Conservation (phyloP, 768 basidiomycete species). For the Rhodosporidiobolus sp. region DNA sequence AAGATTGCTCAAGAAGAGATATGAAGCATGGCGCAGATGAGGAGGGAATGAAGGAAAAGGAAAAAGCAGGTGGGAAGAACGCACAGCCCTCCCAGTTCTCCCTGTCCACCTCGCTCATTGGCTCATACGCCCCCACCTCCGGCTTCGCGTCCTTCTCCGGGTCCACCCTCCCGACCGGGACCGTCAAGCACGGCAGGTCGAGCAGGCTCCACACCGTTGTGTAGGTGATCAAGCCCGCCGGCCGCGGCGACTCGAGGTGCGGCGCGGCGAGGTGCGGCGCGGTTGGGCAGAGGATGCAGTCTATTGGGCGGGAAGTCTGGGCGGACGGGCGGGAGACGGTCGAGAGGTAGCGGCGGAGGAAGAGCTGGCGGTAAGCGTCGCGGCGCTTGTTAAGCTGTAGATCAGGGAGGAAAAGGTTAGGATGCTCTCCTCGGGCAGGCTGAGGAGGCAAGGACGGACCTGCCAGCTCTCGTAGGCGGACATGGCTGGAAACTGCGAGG, state of each 20-base stretch:
- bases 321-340: not conserved
- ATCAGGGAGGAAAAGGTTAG: too few relatives aligned
- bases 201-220: conserved; percentile 19
- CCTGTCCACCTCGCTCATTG: conserved; percentile 3
- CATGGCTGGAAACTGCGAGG: conserved; percentile 10
- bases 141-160: not conserved
- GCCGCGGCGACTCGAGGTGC: not conserved
- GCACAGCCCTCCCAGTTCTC: conserved; percentile 57
- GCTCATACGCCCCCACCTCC: not conserved
- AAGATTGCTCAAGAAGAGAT: not conserved
- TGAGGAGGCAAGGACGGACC: too few relatives aligned
- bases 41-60: not conserved
- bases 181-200: conserved; percentile 10
- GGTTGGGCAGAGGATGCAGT: conserved; percentile 20
- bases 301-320: not conserved
- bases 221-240: conserved; percentile 20
- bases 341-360: conserved; percentile 1
- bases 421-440: not conserved
- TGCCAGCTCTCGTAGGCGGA: conserved; percentile 11
- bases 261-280: conserved; percentile 21
- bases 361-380: conserved; percentile 12
- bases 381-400: conserved; percentile 18
- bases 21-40: too few relatives aligned
- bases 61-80: conserved; percentile 45
- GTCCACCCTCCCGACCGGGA: conserved; percentile 4